Conservation (phyloP, 108 stramenopile genomes). For the Cylindrotheca fusiformis region DNA sequence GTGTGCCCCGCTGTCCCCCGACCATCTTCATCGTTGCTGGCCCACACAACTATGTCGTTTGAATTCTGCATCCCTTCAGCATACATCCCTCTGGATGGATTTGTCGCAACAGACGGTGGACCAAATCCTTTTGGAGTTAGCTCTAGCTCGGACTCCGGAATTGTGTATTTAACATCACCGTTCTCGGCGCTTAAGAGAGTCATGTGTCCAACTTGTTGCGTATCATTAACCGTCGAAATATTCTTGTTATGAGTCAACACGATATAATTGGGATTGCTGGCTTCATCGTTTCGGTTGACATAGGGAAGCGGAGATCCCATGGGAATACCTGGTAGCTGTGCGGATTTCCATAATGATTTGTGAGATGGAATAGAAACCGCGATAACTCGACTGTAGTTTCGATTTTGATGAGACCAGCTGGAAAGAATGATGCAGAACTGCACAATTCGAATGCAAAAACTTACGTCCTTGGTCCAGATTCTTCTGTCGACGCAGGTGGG, state of each 20-base stretch:
- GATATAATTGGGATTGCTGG: slow-evolving; percentile 10
- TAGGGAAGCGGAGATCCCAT: slow-evolving; percentile 23
- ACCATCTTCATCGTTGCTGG: slow-evolving; percentile 21
- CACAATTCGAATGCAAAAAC: background rate
- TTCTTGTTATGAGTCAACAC: slow-evolving; percentile 16
- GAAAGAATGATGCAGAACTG: too few relatives aligned
- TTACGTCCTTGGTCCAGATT: background rate
- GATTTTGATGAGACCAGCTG: too few relatives aligned
- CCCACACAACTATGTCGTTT: slow-evolving; percentile 24
- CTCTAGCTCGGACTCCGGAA: slow-evolving; percentile 21
- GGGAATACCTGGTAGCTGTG: slow-evolving; percentile 13
- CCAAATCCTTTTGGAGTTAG: slow-evolving; percentile 18
- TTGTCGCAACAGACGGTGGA: slow-evolving; percentile 14
- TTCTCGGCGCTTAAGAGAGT: slow-evolving; percentile 15
- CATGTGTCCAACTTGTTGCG: slow-evolving; percentile 14
- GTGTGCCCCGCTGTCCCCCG: slow-evolving; percentile 6
- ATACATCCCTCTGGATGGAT: slow-evolving; percentile 18
- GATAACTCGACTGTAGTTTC: slow-evolving; percentile 18
- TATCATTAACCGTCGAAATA: background rate
- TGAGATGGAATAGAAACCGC: slow-evolving; percentile 28
- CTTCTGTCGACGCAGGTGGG: slow-evolving; percentile 2
- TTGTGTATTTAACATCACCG: slow-evolving; percentile 22
- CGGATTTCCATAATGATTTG: slow-evolving; percentile 22
- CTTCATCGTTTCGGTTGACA: background rate
- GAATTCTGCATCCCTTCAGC: slow-evolving; percentile 16